A percentile compares a stretch with the other conserved stretches of the same genome.
These are phyloP conservation scores for Scedosporium minutisporum DNA, from an alignment of 2,329 filamentous ascomycete genomes.

Conservation along the genomic window DNA sequence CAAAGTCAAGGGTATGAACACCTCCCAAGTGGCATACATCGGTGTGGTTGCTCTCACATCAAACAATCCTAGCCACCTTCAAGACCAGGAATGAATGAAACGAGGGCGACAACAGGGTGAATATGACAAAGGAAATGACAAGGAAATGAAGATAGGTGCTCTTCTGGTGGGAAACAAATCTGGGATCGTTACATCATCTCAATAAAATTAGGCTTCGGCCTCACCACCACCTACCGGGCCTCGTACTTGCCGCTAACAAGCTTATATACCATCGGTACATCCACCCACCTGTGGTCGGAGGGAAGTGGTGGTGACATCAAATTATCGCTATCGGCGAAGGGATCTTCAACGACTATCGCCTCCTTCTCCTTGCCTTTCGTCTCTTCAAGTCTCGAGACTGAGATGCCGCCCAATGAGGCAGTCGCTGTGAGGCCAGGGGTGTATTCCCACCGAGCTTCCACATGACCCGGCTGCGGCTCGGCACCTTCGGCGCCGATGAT, in stretches of 20 bases:
- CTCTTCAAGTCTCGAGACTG: slow-evolving; percentile 46
- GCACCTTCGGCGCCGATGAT: slow-evolving; percentile 64
- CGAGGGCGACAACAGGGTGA: background rate
- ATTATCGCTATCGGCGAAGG: slow-evolving; percentile 51
- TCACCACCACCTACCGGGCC: slow-evolving; percentile 3
- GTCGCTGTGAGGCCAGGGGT: slow-evolving; percentile 19
- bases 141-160: background rate
- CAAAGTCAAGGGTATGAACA: background rate
- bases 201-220: background rate
- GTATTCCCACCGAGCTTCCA: slow-evolving; percentile 77
- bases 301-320: slow-evolving; percentile 12
- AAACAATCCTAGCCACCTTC: background rate
- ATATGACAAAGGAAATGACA: background rate
- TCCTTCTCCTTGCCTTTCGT: slow-evolving; percentile 43
- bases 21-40: background rate
- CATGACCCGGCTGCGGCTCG: slow-evolving; percentile 60
- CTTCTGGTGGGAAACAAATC: background rate
- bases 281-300: slow-evolving; percentile 46
- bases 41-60: background rate
- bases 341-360: slow-evolving; percentile 35
- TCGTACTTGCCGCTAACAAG: slow-evolving; percentile 70
- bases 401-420: slow-evolving; percentile 47
- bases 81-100: background rate
- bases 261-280: slow-evolving; percentile 56
- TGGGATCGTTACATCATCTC: background rate